Evolutionary conservation across 1,139 yeast species (phyloP).

Genomic region (Meyerozyma smithsonii): DNA sequence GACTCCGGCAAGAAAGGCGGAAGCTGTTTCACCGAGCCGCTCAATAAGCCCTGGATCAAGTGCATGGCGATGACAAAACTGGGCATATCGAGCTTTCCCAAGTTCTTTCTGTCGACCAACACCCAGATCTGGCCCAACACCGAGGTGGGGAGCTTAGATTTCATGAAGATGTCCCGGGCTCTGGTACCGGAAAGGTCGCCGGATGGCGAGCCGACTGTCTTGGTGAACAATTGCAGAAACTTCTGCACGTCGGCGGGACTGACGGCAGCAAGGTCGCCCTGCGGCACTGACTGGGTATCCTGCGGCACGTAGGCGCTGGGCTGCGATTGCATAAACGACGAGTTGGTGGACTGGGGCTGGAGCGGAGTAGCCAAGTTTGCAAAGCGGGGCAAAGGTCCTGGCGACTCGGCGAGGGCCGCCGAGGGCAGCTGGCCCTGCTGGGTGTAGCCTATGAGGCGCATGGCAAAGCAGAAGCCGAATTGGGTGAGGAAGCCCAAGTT

Average conservation of each 20-base stretch:
- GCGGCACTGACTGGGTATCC: conserved; percentile 27
- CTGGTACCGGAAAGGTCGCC: conserved; percentile 59
- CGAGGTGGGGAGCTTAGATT: conserved; percentile 75
- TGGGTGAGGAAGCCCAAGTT: conserved; percentile 84
- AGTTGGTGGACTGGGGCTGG: conserved; percentile 34
- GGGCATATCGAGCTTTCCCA: conserved; percentile 65
- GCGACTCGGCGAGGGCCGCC: conserved; percentile 46
- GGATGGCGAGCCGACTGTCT: conserved; percentile 55
- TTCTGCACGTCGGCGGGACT: conserved; percentile 62
- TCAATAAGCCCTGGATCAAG: conserved; percentile 75
- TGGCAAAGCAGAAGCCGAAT: conserved; percentile 76
- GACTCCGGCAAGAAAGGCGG: conserved; percentile 69
- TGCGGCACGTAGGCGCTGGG: conserved; percentile 34
- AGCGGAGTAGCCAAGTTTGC: conserved; percentile 24
- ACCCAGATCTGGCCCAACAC: conserved; percentile 86
- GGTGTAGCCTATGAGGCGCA: conserved; percentile 85
- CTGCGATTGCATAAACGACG: conserved; percentile 48
- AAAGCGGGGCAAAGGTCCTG: conserved; percentile 58
- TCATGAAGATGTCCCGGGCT: conserved; percentile 82
- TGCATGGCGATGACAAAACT: conserved; percentile 95
- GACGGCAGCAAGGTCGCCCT: conserved; percentile 49
- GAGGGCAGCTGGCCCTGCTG: conserved; percentile 66
- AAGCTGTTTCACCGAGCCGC: conserved; percentile 59
- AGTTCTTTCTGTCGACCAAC: conserved; percentile 69
- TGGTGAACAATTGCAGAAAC: conserved; percentile 70